Base-by-base conservation (phyloP, 805 yeast genomes). In the Kluyveromyces nonfermentans region DNA sequence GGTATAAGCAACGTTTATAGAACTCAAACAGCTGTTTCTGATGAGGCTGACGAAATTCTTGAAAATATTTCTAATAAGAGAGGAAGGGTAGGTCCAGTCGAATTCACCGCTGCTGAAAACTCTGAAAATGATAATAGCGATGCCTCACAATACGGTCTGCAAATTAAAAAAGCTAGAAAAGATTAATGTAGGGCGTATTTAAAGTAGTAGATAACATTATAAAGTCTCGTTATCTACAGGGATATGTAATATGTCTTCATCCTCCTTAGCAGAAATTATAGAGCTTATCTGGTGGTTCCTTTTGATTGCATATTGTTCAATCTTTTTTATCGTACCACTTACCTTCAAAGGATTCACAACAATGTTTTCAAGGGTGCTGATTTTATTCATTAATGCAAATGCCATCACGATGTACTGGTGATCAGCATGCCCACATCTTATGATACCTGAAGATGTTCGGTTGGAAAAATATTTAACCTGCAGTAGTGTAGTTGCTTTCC, bases 321-420 rank as follows among this genome's bases (percentile, higher is more conserved):
- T 77, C 56, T 85, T 86, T 57, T 80, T 81, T 28, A 89, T 88
- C 0, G 96, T 87, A 0, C 96, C 97, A 55, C 95, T 81, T 0
- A 85, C 78, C 45, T 82, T 83, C 4, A 74, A 64, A 22, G 85
- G 80, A 43, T 80, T 70, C 14, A 88, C 60, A 9, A 82, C 71
- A 4, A 78, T 74, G 0, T 60, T 62, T 6, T 65, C 63, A 25
- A 56, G 56, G 18, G 73, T 77, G 15, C 71, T 78, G 2, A 87
- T 54, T 22, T 65, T 64, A 33, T 68, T 69, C 9, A 82, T 74
- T 39, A 80, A 59, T 1, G 78, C 66, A 47, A 90, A 59, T 0
- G 95, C 85, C 0, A 82, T 85, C 45, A 85, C 68, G 1, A 86
- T 75, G 3, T 74, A 53, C 36, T 80, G 76, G 41, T 70, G 73